A percentile compares a stretch with the other conserved stretches of the same genome.
These are phyloP conservation scores for Lentinula sp. DNA, from an alignment of 768 basidiomycete species.

Conservation along the genomic window DNA sequence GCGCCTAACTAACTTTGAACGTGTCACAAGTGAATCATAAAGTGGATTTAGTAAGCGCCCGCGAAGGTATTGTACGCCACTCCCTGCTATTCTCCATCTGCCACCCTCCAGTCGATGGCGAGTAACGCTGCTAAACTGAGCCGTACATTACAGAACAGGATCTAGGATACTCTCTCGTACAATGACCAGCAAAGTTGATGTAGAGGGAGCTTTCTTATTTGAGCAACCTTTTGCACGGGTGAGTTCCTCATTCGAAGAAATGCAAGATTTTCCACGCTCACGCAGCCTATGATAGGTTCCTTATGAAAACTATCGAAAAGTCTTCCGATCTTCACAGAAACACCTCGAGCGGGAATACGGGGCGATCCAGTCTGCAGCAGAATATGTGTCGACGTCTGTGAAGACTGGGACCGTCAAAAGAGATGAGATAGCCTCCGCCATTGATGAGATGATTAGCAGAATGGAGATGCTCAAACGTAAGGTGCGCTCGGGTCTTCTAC, in stretches of 20 bases:
- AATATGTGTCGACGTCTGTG: slow-evolving; percentile 51
- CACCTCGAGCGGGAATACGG: slow-evolving; percentile 76
- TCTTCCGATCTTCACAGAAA: slow-evolving; percentile 79
- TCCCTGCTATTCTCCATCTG: not conserved
- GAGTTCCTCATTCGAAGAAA: slow-evolving; percentile 12
- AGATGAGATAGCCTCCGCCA: slow-evolving; percentile 49
- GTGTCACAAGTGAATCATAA: too few species aligned
- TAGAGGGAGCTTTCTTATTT: slow-evolving; percentile 73
- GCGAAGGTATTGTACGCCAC: not conserved
- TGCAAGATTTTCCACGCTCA: not conserved
- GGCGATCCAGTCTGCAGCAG: slow-evolving; percentile 47
- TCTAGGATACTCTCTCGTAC: not conserved
- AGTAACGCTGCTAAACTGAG: not conserved
- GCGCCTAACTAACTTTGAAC: too few species aligned
- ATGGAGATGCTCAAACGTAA: slow-evolving; percentile 84
- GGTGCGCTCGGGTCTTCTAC: slow-evolving; percentile 33
- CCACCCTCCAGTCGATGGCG: not conserved
- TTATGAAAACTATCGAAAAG: slow-evolving; percentile 83
- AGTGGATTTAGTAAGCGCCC: not conserved
- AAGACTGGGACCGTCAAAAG: slow-evolving; percentile 29
- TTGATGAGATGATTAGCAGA: slow-evolving; percentile 73
- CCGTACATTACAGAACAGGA: not conserved
- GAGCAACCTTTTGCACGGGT: slow-evolving; percentile 82
- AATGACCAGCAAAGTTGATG: slow-evolving; percentile 53
- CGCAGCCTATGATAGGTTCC: slow-evolving; percentile 55